Evolutionary conservation across 139 green algal species (phyloP).

Genomic region (Limnomonas spitsbergensis): DNA sequence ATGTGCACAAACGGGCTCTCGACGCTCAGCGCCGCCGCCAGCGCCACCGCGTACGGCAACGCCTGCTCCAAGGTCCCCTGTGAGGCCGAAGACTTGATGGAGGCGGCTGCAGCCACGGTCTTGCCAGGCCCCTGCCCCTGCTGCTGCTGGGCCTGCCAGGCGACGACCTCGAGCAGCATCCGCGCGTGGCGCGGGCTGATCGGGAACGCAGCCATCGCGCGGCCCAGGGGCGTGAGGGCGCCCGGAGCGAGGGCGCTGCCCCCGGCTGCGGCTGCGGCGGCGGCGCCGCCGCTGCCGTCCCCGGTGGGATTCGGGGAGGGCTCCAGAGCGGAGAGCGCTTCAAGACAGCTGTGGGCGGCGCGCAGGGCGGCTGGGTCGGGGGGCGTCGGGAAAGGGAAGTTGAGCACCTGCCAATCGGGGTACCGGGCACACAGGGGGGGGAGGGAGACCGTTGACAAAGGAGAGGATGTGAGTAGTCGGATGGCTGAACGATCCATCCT

Average conservation of each 20-base stretch:
- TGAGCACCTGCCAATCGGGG: slow-evolving; percentile 47
- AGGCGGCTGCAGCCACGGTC: background rate
- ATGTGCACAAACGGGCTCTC: slow-evolving; percentile 83
- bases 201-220: slow-evolving; percentile 80
- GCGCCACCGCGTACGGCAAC: slow-evolving; percentile 70
- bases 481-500: no score
- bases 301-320: slow-evolving; percentile 6
- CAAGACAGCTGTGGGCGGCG: slow-evolving; percentile 60
- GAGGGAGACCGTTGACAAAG: no score
- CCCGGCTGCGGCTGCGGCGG: slow-evolving; percentile 7
- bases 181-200: slow-evolving; percentile 83
- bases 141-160: slow-evolving; percentile 34
- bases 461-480: no score
- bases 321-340: slow-evolving; percentile 63
- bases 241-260: slow-evolving; percentile 9
- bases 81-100: slow-evolving; percentile 14
- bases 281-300: no score
- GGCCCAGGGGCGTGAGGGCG: slow-evolving; percentile 70
- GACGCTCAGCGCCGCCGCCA: slow-evolving; percentile 80
- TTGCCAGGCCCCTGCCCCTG: background rate
- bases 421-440: background rate
- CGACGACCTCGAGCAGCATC: slow-evolving; percentile 80
- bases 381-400: slow-evolving; percentile 92
- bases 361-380: slow-evolving; percentile 61
- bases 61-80: slow-evolving; percentile 12